A percentile compares a stretch with the other conserved stretches of the same genome.
phyloP scores from a whole-genome alignment of 108 stramenopile genomes.

The Nitzschia sp. region DNA sequence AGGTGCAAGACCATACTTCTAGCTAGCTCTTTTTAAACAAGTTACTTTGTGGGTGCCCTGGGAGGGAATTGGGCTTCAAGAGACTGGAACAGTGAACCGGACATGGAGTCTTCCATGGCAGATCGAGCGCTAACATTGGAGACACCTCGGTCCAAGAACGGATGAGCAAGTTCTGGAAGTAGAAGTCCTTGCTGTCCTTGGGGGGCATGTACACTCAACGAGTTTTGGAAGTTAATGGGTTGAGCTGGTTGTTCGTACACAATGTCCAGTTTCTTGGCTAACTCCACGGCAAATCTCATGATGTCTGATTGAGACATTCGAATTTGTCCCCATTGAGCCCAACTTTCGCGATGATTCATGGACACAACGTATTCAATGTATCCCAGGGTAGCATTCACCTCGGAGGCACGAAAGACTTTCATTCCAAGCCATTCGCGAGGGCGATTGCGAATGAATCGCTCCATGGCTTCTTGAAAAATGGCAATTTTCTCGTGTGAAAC shows the following conservation, averaged over 20 bases:
- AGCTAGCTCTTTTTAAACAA: too few relatives aligned
- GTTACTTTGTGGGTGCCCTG: too few relatives aligned
- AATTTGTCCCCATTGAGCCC: not conserved
- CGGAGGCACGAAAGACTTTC: slow-evolving; percentile 49
- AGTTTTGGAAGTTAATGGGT: not conserved
- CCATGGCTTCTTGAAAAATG: slow-evolving; percentile 49
- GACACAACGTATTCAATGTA: slow-evolving; percentile 65
- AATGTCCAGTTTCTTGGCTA: slow-evolving; percentile 62
- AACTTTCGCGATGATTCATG: slow-evolving; percentile 45
- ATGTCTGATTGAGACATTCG: too few relatives aligned
- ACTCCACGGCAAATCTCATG: slow-evolving; percentile 26
- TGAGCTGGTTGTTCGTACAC: slow-evolving; percentile 34
- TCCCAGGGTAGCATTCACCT: slow-evolving; percentile 62
- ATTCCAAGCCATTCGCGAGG: slow-evolving; percentile 62
- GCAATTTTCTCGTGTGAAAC: slow-evolving; percentile 43
- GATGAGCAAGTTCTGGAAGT: too few relatives aligned
- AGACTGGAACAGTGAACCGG: too few relatives aligned
- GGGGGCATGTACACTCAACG: too few relatives aligned
- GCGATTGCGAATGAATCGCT: slow-evolving; percentile 53
- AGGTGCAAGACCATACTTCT: too few relatives aligned
- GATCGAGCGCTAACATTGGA: too few relatives aligned
- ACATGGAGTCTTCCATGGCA: too few relatives aligned
- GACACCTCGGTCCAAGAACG: too few relatives aligned
- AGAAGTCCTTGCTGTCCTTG: too few relatives aligned
- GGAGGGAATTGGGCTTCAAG: too few relatives aligned